Evolutionary conservation across 2,329 filamentous ascomycete genomes (phyloP).

Genomic region (Trichoderma sp.): DNA sequence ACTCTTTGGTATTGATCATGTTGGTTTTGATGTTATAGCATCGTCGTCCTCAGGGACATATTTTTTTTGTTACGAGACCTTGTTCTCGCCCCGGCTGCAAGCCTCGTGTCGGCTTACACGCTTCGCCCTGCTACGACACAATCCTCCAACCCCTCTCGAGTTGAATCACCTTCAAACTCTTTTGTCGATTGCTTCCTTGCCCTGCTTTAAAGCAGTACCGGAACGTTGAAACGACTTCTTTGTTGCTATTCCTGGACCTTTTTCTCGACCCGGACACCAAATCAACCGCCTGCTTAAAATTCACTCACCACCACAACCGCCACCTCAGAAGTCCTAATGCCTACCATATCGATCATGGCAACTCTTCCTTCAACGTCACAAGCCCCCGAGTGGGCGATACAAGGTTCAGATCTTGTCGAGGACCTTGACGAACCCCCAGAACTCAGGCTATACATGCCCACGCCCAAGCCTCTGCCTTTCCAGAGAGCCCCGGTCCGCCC

Average conservation of each 20-base stretch:
- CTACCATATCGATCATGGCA: constrained; percentile 30
- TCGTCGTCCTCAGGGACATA: constrained; percentile 39
- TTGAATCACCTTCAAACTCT: background rate
- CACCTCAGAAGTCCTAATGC: background rate
- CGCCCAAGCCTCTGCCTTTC: constrained; percentile 44
- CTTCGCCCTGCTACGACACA: constrained; percentile 23
- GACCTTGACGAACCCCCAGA: constrained; percentile 92
- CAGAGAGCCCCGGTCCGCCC: constrained; percentile 48
- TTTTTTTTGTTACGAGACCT: constrained; percentile 19
- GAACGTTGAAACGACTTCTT: background rate
- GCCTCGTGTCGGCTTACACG: constrained; percentile 29
- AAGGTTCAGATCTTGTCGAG: constrained; percentile 60
- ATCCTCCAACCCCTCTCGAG: constrained; percentile 2
- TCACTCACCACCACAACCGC: background rate
- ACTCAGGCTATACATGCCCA: constrained; percentile 32
- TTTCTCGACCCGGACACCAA: constrained; percentile 28
- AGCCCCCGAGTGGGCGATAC: constrained; percentile 35
- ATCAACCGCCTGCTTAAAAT: background rate
- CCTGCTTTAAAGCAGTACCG: background rate
- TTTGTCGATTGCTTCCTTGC: background rate
- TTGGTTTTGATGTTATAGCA: constrained; percentile 38
- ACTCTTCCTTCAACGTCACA: constrained; percentile 26
- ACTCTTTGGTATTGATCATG: constrained; percentile 33
- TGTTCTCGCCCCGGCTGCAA: constrained; percentile 22
- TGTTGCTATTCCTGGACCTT: background rate